phyloP scores from a whole-genome alignment of 768 basidiomycete genomes.

The Agrocybe praecox region DNA sequence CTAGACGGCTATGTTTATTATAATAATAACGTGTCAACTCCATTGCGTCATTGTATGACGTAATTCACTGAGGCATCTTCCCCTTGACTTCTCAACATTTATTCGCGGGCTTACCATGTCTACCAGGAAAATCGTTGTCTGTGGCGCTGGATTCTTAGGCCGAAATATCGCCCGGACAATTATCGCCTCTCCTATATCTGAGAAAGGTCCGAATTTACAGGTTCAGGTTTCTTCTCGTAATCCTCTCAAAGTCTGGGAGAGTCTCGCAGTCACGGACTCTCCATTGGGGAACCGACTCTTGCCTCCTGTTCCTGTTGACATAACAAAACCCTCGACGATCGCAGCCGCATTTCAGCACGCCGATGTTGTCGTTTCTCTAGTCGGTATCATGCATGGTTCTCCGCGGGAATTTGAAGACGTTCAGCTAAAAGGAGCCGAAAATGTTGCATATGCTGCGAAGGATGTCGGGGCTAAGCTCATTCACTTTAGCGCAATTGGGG shows the following conservation, averaged over 20 bases:
- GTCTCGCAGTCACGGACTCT: constrained; percentile 26
- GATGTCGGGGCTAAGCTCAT: constrained; percentile 58
- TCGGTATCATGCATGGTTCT: constrained; percentile 66
- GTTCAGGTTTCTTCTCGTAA: constrained; percentile 65
- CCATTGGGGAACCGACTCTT: constrained; percentile 38
- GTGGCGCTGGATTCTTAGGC: constrained; percentile 65
- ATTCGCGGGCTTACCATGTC: not conserved
- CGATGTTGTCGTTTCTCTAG: constrained; percentile 63
- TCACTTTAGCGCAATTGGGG: constrained; percentile 77
- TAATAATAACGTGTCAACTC: no score
- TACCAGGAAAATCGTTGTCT: constrained; percentile 45
- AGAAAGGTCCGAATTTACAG: constrained; percentile 28
- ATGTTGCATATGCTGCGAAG: constrained; percentile 59
- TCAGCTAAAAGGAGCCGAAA: constrained; percentile 67
- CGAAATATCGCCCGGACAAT: constrained; percentile 61
- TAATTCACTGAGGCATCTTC: no score
- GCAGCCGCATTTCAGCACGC: constrained; percentile 54
- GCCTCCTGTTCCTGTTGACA: constrained; percentile 49
- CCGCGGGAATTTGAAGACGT: constrained; percentile 57
- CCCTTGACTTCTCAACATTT: no score
- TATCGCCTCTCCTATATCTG: constrained; percentile 26
- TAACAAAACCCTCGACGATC: constrained; percentile 54
- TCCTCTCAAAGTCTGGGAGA: constrained; percentile 43
- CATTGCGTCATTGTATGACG: no score
- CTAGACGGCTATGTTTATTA: no score